Percentiles rank a stretch among this genome's conserved stretches.
Evolutionary conservation across 306 rosid genomes (phyloP).

Genomic region (Canavalia ensiformis): DNA sequence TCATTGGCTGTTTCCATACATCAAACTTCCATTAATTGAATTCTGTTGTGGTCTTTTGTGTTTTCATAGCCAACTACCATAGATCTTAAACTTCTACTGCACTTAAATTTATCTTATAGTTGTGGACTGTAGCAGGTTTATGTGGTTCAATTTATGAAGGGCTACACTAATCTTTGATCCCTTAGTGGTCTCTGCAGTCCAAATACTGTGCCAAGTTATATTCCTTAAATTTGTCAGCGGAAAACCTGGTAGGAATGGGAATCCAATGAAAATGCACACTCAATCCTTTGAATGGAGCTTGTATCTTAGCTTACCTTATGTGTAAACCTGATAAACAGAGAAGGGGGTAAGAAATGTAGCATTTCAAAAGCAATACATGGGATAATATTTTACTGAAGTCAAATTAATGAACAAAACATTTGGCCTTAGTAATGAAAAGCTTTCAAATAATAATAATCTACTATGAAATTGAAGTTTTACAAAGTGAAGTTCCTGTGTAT

Average conservation of each 20-base stretch:
- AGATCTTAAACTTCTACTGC: conserved; percentile 5
- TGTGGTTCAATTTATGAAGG: background rate
- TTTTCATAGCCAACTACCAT: background rate
- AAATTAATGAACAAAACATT: background rate
- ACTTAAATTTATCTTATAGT: conserved; percentile 12
- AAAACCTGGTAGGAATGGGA: background rate
- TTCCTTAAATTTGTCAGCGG: background rate
- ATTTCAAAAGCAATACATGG: background rate
- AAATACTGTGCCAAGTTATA: background rate
- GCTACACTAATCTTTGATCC: background rate
- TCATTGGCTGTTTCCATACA: conserved; percentile 17
- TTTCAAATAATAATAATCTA: background rate
- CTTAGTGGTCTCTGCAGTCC: conserved; percentile 4
- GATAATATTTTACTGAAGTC: background rate
- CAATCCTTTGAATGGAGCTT: background rate
- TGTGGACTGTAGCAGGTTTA: background rate
- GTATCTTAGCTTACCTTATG: background rate
- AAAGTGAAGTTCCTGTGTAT: conserved; percentile 9
- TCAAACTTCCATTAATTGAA: conserved; percentile 31
- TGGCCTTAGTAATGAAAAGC: background rate
- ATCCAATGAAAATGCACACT: background rate
- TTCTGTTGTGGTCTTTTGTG: conserved; percentile 30
- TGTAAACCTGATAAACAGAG: background rate
- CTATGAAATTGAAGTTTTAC: conserved; percentile 7
- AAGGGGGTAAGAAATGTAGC: background rate